These are phyloP conservation scores for Ophiostoma piceae DNA, from an alignment of 2,329 filamentous ascomycete species.

Conservation along the genomic window DNA sequence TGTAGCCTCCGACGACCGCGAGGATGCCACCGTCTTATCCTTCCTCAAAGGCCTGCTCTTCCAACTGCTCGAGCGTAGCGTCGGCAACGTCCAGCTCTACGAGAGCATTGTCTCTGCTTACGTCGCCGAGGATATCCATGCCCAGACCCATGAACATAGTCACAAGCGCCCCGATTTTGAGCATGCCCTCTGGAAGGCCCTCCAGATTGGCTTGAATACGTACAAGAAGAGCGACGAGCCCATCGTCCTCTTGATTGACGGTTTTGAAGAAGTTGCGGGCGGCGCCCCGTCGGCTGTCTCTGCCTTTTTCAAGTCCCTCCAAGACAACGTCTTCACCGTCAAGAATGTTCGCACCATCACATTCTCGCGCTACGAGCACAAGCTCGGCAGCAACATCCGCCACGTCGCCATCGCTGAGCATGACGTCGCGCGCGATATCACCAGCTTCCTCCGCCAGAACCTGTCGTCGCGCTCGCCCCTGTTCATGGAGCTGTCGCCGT, in stretches of 20 bases:
- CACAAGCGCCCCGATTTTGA: slow-evolving; percentile 25
- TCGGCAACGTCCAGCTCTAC: slow-evolving; percentile 37
- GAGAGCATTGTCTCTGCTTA: slow-evolving; percentile 33
- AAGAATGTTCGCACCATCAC: slow-evolving; percentile 34
- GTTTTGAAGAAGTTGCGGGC: slow-evolving; percentile 36
- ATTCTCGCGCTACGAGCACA: slow-evolving; percentile 35
- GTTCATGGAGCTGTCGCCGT: slow-evolving; percentile 28
- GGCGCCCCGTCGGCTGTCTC: slow-evolving; percentile 26
- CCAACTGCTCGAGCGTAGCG: slow-evolving; percentile 38
- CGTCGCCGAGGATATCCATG: neutral
- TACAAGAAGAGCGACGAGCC: slow-evolving; percentile 30
- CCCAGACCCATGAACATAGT: neutral
- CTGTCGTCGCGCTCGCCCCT: slow-evolving; percentile 26
- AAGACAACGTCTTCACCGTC: slow-evolving; percentile 32
- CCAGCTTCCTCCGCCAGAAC: slow-evolving; percentile 31
- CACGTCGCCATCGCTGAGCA: slow-evolving; percentile 35
- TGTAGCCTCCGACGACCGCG: slow-evolving; percentile 31
- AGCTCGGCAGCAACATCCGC: slow-evolving; percentile 33
- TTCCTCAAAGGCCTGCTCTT: slow-evolving; percentile 38
- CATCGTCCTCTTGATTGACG: slow-evolving; percentile 38
- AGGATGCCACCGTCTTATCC: slow-evolving; percentile 32
- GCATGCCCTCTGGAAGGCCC: slow-evolving; percentile 34
- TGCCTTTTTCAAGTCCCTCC: slow-evolving; percentile 35
- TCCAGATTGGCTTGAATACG: slow-evolving; percentile 35
- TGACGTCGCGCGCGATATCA: slow-evolving; percentile 36